phyloP scores from a whole-genome alignment of 306 rosid genomes.

The Styphnolobium japonicum region DNA sequence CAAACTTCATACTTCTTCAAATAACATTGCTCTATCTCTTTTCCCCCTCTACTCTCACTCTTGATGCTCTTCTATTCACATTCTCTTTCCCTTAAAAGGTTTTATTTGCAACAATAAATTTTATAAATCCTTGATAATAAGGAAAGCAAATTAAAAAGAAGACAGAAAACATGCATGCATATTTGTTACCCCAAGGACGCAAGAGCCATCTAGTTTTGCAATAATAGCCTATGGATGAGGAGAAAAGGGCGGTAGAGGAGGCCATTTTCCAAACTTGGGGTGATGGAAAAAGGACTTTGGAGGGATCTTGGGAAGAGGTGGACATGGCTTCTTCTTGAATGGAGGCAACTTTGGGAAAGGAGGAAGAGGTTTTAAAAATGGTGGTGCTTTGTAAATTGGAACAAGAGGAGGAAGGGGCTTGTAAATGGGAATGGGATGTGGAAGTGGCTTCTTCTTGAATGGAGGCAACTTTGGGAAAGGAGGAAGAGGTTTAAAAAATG shows the following conservation, averaged over 20 bases:
- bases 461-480: slow-evolving; percentile 32
- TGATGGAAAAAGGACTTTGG: slow-evolving; percentile 42
- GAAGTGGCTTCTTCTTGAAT: too few relatives aligned
- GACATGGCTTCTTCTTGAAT: slow-evolving; percentile 11
- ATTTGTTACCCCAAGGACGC: not conserved
- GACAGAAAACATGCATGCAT: slow-evolving; percentile 15
- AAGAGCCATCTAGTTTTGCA: not conserved
- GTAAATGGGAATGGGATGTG: not conserved
- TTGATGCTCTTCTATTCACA: not conserved
- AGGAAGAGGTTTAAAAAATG: slow-evolving; percentile 22
- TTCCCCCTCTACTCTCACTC: not conserved
- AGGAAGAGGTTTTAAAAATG: slow-evolving; percentile 38
- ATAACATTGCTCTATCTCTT: not conserved
- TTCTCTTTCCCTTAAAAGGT: not conserved
- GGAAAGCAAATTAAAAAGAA: slow-evolving; percentile 8
- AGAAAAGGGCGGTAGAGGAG: slow-evolving; percentile 37
- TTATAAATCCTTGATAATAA: not conserved
- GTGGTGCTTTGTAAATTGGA: slow-evolving; percentile 20
- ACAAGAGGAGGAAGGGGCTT: slow-evolving; percentile 9
- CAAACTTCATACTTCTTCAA: not conserved
- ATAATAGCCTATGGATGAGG: slow-evolving; percentile 36
- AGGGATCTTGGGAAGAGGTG: slow-evolving; percentile 26
- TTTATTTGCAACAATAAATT: slow-evolving; percentile 26
- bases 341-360: slow-evolving; percentile 50
- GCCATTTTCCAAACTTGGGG: slow-evolving; percentile 49